Conservation (phyloP, 1,139 yeast species). For the Geotrichum restrictum region DNA sequence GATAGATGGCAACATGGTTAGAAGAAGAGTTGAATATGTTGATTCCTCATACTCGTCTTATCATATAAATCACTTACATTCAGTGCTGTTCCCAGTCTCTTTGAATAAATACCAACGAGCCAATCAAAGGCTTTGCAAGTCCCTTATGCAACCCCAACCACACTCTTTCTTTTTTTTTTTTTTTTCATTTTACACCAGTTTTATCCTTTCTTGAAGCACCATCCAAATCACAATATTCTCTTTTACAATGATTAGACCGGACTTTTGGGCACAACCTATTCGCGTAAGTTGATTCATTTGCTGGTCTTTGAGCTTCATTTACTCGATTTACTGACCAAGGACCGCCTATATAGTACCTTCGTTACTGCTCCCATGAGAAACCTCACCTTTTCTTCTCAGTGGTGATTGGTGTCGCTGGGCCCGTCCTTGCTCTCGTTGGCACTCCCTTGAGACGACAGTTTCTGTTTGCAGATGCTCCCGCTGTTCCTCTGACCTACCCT, state of each 20-base stretch:
- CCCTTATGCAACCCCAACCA: slow-evolving; percentile 7
- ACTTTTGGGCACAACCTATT: slow-evolving; percentile 22
- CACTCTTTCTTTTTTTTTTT: neutral
- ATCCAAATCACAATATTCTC: too few species aligned
- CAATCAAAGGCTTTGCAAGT: slow-evolving; percentile 3
- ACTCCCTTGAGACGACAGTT: slow-evolving; percentile 71
- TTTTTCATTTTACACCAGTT: neutral
- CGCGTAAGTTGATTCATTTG: slow-evolving; percentile 14
- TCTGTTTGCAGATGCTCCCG: slow-evolving; percentile 62
- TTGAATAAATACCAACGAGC: neutral
- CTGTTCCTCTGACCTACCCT: slow-evolving; percentile 69
- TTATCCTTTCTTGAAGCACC: neutral
- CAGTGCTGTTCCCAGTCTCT: too few species aligned
- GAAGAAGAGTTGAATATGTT: too few species aligned
- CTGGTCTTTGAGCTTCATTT: neutral
- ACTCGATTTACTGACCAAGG: neutral
- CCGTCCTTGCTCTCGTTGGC: slow-evolving; percentile 53
- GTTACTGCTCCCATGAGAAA: slow-evolving; percentile 73
- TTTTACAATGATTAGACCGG: slow-evolving; percentile 5
- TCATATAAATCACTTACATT: too few species aligned
- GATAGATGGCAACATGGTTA: too few species aligned
- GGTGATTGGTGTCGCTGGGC: slow-evolving; percentile 64
- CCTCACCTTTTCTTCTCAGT: slow-evolving; percentile 76
- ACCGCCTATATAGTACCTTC: slow-evolving; percentile 53
- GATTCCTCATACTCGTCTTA: too few species aligned